phyloP scores from a whole-genome alignment of 805 yeast genomes.

The Candida pini region DNA sequence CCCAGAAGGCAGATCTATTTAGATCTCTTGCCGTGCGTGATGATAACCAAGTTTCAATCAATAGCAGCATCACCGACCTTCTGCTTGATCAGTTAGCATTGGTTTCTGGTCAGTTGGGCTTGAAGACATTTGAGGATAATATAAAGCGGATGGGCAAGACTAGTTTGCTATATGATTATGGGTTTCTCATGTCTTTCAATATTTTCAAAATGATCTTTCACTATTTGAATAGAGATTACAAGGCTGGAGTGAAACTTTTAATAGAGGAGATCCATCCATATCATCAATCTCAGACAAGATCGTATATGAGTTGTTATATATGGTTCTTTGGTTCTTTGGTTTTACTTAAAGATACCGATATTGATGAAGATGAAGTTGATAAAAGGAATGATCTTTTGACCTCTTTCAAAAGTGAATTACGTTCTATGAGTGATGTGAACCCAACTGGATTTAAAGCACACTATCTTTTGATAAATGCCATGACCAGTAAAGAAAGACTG shows the following conservation, averaged over 20 bases:
- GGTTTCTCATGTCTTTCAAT: neutral
- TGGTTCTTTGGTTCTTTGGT: slow-evolving; percentile 10
- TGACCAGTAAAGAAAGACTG: slow-evolving; percentile 18
- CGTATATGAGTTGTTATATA: slow-evolving; percentile 7
- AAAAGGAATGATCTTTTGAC: slow-evolving; percentile 13
- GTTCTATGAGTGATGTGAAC: slow-evolving; percentile 31
- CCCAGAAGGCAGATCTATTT: slow-evolving; percentile 4
- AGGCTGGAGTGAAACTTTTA: slow-evolving; percentile 4
- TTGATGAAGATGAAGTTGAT: slow-evolving; percentile 12
- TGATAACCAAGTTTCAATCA: neutral
- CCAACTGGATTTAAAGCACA: slow-evolving; percentile 37
- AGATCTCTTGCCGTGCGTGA: neutral
- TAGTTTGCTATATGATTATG: neutral
- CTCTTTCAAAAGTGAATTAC: slow-evolving; percentile 22
- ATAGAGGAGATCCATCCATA: slow-evolving; percentile 2
- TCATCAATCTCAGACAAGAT: neutral
- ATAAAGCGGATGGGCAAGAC: neutral
- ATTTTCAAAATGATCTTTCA: slow-evolving; percentile 1
- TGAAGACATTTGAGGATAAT: neutral
- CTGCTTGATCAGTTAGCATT: slow-evolving; percentile 2
- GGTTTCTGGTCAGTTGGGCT: slow-evolving; percentile 4
- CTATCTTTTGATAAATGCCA: slow-evolving; percentile 31
- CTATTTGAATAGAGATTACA: slow-evolving; percentile 8
- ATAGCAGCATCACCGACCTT: neutral
- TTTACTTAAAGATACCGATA: slow-evolving; percentile 12